Evolutionary conservation across 306 rosid species (phyloP), one percentile per base, ranked within the genome.

Genomic region (Trichosanthes truncata): DNA sequence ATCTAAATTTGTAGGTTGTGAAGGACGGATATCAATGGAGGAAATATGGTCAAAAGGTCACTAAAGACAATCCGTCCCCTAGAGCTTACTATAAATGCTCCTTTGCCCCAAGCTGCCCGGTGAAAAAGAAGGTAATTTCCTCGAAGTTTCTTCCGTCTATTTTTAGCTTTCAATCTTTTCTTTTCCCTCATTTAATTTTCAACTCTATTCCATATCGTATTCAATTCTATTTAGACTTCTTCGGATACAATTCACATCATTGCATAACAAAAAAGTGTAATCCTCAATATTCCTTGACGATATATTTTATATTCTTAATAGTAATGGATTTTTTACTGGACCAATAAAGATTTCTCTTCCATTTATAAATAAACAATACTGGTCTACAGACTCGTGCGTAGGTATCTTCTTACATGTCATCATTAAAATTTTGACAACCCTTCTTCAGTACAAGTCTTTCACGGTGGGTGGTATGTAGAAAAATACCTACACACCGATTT

Each of bases 1-100:
- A 20, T 5, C 3, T 56, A n/a, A 56, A 74, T 25, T 26, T 74
- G 66, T 41, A 79, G 82, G 31, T 38, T 1, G 82, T 79, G 53
- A 79, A 79, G 43, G 96, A 91, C 60, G 96, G 96, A 21, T 91
- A 92, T 72, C 91, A 91, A 53, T 91, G 96, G 96, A 87, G 96
- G 63, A 91, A 91, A 83, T 91, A 91, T 69, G 96, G 96, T n/a
- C 96, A 91, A 62, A 91, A 91, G 83, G 87, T 89, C 84, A 87
- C 96, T 0, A 89, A 85, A 71, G 90, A 90, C 62, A 91, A 88
- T 78, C 93, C 93, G n/a, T 86, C 89, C 53, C 96, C 96, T 35
- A 89, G 96, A 45, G 93, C 90, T 25, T 91, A 91, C 77, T 91
- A 86, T 78, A 92, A 92, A 76, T 91, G 96, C 84, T 88, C 90